Base-by-base conservation (phyloP, 495 filamentous ascomycete genomes). In the Penicillium antarcticum region DNA sequence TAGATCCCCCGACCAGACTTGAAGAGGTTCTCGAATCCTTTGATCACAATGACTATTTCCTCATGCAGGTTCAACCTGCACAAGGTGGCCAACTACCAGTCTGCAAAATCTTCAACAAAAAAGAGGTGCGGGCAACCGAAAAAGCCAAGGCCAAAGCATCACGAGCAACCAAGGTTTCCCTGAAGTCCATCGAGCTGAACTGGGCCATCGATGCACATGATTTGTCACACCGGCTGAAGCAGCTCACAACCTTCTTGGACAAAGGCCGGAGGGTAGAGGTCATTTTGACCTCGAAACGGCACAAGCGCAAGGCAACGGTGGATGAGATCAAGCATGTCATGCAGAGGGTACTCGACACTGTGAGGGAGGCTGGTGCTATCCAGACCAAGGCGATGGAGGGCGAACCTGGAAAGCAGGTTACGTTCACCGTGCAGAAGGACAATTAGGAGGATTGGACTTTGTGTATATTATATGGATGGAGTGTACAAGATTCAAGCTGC, bases 111-210 rank as follows among this genome's bases (percentile, higher is more conserved):
- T 47, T 85, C 46, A 75, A 83, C 58, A 79, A 79, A 44, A 60
- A 70, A 29, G 69, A 69, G 2, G 42, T 72, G 21, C 65, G 64
- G 16, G 67, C 74, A 35, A 60, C 67, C 10, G 73, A 78, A 52
- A 62, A 69, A 21, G 69, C 63, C n/a, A 70, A 65, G 48, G 67
- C 64, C 14, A 77, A 77, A 40, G 61, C 65, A 5, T 63, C 67
- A 0, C 70, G 71, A 34, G 55, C 57, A 10, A n/a, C 53, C 12
- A 72, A 67, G 40, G 45, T 33, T 10, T 39, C 58, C 11, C 53
- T 63, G 5, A 95, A 96, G 73, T 82, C 87, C 61, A 61, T 96
- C 13, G 91, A 95, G 71, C 19, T 96, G 53, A 89, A 89, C 67
- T 96, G 91, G 91, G 82, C 86, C 21, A 91, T 92, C 55, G 83